Conservation (phyloP, 2,329 filamentous ascomycete genomes). For the Xylariaceae sp. region DNA sequence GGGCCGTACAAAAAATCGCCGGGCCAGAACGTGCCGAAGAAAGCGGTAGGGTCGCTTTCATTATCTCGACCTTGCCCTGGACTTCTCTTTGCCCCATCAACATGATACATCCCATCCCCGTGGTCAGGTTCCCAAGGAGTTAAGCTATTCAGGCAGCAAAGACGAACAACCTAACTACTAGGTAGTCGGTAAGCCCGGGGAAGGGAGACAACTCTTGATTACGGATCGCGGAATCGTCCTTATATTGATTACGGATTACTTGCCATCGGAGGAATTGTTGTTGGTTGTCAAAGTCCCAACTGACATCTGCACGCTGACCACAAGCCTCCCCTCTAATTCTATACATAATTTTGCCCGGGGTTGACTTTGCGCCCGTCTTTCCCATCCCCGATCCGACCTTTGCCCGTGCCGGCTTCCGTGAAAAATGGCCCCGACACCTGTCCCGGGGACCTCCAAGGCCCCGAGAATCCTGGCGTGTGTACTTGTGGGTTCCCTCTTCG, state of each 20-base stretch:
- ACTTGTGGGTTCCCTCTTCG: slow-evolving; percentile 13
- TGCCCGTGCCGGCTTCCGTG: slow-evolving; percentile 15
- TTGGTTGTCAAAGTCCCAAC: background rate
- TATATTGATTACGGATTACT: too few relatives aligned
- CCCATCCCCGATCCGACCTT: background rate
- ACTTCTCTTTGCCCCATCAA: too few relatives aligned
- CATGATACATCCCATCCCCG: too few relatives aligned
- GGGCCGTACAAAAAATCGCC: background rate
- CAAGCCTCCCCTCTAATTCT: background rate
- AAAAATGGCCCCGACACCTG: slow-evolving; percentile 23
- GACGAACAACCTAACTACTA: too few relatives aligned
- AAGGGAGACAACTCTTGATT: too few relatives aligned
- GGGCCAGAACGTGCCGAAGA: background rate
- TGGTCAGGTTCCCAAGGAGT: too few relatives aligned
- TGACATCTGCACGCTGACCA: background rate
- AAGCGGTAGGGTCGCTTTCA: background rate
- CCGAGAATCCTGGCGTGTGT: slow-evolving; percentile 31
- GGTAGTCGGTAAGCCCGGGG: too few relatives aligned
- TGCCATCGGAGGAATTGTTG: background rate
- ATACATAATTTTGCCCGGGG: slow-evolving; percentile 6
- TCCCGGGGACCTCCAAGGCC: slow-evolving; percentile 18
- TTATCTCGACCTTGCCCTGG: background rate
- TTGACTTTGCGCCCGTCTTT: background rate
- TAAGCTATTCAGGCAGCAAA: too few relatives aligned
- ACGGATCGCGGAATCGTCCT: too few relatives aligned